Base-by-base conservation (phyloP, 768 basidiomycete species). In the Tulasnella sp. region DNA sequence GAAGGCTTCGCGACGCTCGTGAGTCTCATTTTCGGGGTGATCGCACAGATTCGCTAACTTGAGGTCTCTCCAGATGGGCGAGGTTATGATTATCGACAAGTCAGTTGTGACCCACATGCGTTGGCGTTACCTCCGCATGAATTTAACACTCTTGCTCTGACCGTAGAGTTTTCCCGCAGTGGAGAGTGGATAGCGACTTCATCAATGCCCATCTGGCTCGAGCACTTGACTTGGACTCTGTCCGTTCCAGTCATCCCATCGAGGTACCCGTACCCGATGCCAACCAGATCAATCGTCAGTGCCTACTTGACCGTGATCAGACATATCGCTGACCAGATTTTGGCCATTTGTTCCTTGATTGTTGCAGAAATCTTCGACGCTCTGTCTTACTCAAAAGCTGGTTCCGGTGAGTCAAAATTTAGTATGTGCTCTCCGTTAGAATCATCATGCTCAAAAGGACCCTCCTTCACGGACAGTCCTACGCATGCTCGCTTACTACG, bases 201-300 rank as follows among this genome's bases (percentile, higher is more conserved):
- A 84, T 96, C 62, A 81, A 81, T n/a, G 72, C 74, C 15, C 82
- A 90, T 68, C 74, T 93, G 43, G 79, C 81, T 57, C 73, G 76
- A n/a, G 93, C 93, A 12, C 77, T 97, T 25, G 71, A 73, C 31
- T 78, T 94, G 49, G 94, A 98, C 67, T 79, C 90, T 1, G 88
- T 90, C 66, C 72, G 82, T 8, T 90, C 89, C 21, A 91, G 88
- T 10, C 93, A 98, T 69, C 87, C 94, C 1, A 87, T 98, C 65
- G 90, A 97, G 69, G 89, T 94, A 25, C 83, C 85, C 12, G 90
- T 87, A 67, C 86, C 84, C 0, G 89, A 93, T 68, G 85, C 88
- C 7, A 85, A 87, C 66, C 78, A 84, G 64, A 88, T 92, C 66
- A 85, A 85, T 65, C 84, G 85, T 74, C 17, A 27, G 82, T 82